Evolutionary conservation across 495 filamentous ascomycete genomes (phyloP).

Genomic region (Cryomyces minteri): DNA sequence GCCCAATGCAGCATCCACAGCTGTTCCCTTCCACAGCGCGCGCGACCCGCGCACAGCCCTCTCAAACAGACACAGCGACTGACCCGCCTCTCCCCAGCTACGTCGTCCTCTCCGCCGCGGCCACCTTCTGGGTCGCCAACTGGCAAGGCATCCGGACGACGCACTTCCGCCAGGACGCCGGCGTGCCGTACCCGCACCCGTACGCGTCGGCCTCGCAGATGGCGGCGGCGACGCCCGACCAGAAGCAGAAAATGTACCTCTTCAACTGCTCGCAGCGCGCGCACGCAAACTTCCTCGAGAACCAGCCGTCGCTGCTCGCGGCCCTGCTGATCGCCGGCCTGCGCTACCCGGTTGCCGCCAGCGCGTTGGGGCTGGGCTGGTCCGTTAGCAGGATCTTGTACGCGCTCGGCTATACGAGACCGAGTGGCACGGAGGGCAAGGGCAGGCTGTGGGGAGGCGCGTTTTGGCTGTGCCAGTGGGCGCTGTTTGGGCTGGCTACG

Average conservation of each 20-base stretch:
- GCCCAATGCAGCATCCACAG: neutral
- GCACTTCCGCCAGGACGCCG: conserved; percentile 19
- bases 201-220: conserved; percentile 17
- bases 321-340: conserved; percentile 21
- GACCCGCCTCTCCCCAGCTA: conserved; percentile 8
- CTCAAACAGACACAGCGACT: no score
- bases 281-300: conserved; percentile 24
- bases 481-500: conserved; percentile 10
- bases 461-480: conserved; percentile 12
- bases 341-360: conserved; percentile 12
- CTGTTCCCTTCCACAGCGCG: neutral
- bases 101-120: conserved; percentile 16
- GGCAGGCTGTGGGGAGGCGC: conserved; percentile 10
- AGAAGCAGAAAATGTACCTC: conserved; percentile 15
- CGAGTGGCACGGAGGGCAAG: conserved; percentile 8
- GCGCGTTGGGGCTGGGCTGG: conserved; percentile 15
- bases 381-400: conserved; percentile 16
- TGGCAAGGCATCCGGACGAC: conserved; percentile 18
- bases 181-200: conserved; percentile 19
- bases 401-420: conserved; percentile 20
- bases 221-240: conserved; percentile 5
- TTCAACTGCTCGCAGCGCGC: conserved; percentile 28
- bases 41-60: no score
- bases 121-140: conserved; percentile 14
- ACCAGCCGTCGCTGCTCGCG: conserved; percentile 11